These are phyloP conservation scores for Moesziomyces sp. DNA, from an alignment of 1,284 basidiomycete species.

Conservation along the genomic window DNA sequence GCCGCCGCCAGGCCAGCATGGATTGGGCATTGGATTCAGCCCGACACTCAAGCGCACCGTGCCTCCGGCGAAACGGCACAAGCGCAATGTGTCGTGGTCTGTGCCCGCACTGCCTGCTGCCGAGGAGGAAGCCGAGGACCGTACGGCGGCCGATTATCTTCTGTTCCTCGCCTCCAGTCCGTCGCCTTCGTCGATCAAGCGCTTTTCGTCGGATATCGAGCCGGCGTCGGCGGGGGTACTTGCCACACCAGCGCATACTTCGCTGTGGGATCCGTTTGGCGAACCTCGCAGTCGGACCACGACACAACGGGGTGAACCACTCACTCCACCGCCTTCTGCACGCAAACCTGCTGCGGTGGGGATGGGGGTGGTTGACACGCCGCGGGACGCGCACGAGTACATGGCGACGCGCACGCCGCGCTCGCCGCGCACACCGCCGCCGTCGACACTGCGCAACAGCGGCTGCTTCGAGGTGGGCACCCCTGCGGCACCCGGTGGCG, in stretches of 20 bases:
- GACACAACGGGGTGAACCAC: conserved; percentile 6
- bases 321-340: conserved; percentile 22
- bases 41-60: conserved; percentile 12
- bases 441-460: background rate
- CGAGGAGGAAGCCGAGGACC: conserved; percentile 8
- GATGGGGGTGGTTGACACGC: conserved; percentile 7
- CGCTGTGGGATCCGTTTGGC: conserved; percentile 41
- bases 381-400: conserved; percentile 31
- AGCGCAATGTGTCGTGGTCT: conserved; percentile 34
- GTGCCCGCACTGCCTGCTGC: conserved; percentile 10
- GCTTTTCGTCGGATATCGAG: conserved; percentile 16
- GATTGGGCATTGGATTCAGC: conserved; percentile 20
- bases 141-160: conserved; percentile 39
- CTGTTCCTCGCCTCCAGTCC: conserved; percentile 34
- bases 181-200: conserved; percentile 33
- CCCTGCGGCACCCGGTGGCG: conserved; percentile 31
- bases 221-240: conserved; percentile 11
- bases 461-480: conserved; percentile 7
- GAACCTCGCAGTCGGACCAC: background rate
- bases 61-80: conserved; percentile 12
- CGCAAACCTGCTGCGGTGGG: conserved; percentile 11
- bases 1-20: conserved; percentile 5
- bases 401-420: conserved; percentile 11
- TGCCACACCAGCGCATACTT: conserved; percentile 33
- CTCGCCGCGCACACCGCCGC: conserved; percentile 19